Conservation (phyloP, 1,139 yeast species). For the Yamadazyma pseudoaaseri region DNA sequence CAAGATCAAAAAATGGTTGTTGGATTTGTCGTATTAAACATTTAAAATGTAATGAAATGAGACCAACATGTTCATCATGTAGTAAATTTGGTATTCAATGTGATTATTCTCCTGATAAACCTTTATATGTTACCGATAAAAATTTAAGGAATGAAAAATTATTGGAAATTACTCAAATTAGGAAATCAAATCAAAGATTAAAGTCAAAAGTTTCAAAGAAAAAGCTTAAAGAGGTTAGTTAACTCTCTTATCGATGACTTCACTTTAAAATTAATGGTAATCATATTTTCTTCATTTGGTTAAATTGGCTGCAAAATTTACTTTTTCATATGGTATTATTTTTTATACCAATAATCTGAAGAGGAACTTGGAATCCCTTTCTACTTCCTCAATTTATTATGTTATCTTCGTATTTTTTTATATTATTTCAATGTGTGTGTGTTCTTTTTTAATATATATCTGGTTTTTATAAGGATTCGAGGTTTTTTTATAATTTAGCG, state of each 20-base stretch:
- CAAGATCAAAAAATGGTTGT: slow-evolving; percentile 47
- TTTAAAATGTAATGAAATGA: slow-evolving; percentile 44
- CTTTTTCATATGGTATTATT: no score
- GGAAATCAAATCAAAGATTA: slow-evolving; percentile 27
- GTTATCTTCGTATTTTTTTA: no score
- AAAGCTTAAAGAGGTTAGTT: slow-evolving; percentile 4
- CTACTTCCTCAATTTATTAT: no score
- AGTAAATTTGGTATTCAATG: slow-evolving; percentile 42
- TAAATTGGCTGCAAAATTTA: not conserved
- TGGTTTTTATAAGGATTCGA: no score
- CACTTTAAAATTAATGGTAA: not conserved
- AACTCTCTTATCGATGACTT: not conserved
- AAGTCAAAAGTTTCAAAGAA: slow-evolving; percentile 12
- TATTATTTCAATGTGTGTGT: no score
- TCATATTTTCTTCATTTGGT: not conserved
- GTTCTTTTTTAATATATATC: not conserved
- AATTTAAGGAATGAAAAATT: slow-evolving; percentile 35
- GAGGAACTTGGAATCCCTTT: no score
- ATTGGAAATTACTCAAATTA: slow-evolving; percentile 28
- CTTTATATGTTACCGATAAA: slow-evolving; percentile 41
- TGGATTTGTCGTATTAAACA: slow-evolving; percentile 53
- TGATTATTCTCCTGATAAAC: slow-evolving; percentile 44
- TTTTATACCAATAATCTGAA: no score
- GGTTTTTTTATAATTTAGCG: no score
- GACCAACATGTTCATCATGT: slow-evolving; percentile 42